Conservation (phyloP, 768 basidiomycete genomes). For the Auricularia sp. region DNA sequence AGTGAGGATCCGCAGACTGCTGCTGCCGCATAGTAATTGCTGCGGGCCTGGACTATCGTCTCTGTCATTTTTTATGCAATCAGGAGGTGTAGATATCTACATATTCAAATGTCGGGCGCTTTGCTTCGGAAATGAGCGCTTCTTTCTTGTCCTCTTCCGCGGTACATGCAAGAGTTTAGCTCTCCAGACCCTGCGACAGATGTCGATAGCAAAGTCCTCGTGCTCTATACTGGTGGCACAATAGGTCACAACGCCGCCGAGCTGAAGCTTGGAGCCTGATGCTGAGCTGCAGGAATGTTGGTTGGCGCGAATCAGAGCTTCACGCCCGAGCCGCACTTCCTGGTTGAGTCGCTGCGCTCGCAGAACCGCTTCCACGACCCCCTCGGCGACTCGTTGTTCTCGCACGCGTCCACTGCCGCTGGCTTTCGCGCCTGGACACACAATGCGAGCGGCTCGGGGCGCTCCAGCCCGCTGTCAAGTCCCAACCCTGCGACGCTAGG, state of each 20-base stretch:
- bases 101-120: no score
- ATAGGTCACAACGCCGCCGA: not conserved
- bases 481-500: conserved; percentile 14
- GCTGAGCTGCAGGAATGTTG: conserved; percentile 49
- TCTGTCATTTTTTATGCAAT: no score
- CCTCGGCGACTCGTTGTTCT: conserved; percentile 74
- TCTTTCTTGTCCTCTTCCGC: no score
- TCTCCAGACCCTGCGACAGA: not conserved
- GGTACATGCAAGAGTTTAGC: no score
- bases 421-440: conserved; percentile 66
- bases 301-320: conserved; percentile 59
- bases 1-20: no score
- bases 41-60: no score
- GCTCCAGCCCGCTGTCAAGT: conserved; percentile 36
- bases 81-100: no score
- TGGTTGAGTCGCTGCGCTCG: conserved; percentile 72
- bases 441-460: conserved; percentile 36
- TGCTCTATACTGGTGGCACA: not conserved
- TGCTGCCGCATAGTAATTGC: no score
- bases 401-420: conserved; percentile 66
- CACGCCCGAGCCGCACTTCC: conserved; percentile 78
- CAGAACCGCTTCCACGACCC: conserved; percentile 92
- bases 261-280: not conserved
- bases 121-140: no score
- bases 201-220: not conserved